These are phyloP conservation scores for Xylaria palmicola DNA, from an alignment of 495 filamentous ascomycete genomes.

Conservation along the genomic window DNA sequence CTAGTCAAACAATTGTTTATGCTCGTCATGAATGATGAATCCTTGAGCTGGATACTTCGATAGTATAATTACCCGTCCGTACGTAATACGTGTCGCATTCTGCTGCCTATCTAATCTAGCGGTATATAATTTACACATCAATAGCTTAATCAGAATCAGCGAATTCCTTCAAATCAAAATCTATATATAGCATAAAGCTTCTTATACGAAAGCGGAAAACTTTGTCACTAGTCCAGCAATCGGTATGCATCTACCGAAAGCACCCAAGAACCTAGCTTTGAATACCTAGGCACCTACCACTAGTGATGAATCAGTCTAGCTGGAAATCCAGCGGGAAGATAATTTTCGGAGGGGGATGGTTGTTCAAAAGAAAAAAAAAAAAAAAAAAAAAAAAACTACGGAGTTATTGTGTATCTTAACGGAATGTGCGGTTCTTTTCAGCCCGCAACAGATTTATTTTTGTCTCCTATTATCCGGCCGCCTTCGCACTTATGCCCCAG, in stretches of 20 bases:
- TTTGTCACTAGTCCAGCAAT: background rate
- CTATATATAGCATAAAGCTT: background rate
- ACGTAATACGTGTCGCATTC: background rate
- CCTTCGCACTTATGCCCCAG: conserved; percentile 11
- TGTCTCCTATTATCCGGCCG: conserved; percentile 7
- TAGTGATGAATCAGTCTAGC: background rate
- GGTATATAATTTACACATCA: no score
- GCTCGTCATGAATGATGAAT: background rate
- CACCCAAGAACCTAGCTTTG: background rate
- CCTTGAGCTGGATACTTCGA: background rate
- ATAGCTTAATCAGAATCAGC: background rate
- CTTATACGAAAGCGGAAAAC: conserved; percentile 3
- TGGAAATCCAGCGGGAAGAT: background rate
- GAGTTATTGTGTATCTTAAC: background rate
- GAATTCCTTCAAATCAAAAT: conserved; percentile 13
- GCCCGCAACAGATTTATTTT: conserved; percentile 10
- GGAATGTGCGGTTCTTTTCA: conserved; percentile 4
- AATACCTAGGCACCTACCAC: background rate
- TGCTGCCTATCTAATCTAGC: background rate
- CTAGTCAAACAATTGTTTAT: background rate
- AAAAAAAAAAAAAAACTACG: no score
- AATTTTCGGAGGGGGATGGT: no score
- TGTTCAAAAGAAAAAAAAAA: no score
- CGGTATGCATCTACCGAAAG: background rate
- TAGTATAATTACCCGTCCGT: background rate